These are phyloP conservation scores for Collybiopsis luxurians DNA, from an alignment of 768 basidiomycete species.

Conservation along the genomic window DNA sequence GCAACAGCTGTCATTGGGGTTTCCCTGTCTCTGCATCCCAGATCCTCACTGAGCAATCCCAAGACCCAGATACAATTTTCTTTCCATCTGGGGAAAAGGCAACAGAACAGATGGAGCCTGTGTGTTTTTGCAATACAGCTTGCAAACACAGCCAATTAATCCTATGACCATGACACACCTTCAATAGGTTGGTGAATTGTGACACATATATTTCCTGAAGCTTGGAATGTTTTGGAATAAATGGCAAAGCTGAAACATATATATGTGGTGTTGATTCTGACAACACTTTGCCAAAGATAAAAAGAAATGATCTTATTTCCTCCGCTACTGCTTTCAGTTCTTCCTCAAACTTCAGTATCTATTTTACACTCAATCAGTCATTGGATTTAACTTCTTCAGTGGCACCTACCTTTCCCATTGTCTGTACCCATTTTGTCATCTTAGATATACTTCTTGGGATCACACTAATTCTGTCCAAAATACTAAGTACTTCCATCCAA, in stretches of 20 bases:
- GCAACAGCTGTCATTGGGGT: no score
- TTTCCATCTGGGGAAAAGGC: no score
- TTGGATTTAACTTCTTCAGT: background rate
- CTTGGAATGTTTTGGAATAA: constrained; percentile 14
- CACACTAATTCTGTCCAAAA: background rate
- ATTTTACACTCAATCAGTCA: background rate
- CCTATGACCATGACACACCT: background rate
- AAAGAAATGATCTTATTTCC: background rate
- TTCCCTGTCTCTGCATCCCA: no score
- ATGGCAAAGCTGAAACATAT: constrained; percentile 21
- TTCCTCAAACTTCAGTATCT: background rate
- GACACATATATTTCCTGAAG: background rate
- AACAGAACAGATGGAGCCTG: background rate
- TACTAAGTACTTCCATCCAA: background rate
- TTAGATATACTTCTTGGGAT: background rate
- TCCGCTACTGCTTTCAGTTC: background rate
- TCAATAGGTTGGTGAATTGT: background rate
- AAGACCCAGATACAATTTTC: no score
- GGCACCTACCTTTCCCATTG: background rate
- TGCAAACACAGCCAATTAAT: background rate
- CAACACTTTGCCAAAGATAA: constrained; percentile 7
- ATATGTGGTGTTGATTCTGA: constrained; percentile 15
- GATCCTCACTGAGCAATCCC: no score
- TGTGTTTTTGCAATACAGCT: constrained; percentile 5
- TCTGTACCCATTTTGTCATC: background rate